A percentile compares a stretch with the other conserved stretches of the same genome.
These are phyloP conservation scores for Phytophthora vignae DNA, from an alignment of 352 stramenopile species.

Conservation along the genomic window DNA sequence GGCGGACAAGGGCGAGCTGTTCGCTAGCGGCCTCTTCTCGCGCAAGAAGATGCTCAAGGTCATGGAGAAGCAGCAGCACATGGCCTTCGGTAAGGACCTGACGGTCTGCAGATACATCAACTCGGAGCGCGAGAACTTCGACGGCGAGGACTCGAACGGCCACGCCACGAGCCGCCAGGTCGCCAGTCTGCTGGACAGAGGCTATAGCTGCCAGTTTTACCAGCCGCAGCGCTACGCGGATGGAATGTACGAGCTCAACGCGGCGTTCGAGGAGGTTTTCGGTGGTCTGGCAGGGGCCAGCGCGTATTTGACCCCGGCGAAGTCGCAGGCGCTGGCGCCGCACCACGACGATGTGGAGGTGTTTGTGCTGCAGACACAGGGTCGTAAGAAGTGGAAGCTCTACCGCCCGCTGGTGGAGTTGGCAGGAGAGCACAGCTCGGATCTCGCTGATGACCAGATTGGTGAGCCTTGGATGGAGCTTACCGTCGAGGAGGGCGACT, in stretches of 20 bases:
- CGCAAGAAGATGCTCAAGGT: slow-evolving; percentile 74
- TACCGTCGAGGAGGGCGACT: slow-evolving; percentile 82
- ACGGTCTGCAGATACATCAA: slow-evolving; percentile 83
- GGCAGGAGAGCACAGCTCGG: slow-evolving; percentile 80
- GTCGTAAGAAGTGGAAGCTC: slow-evolving; percentile 90
- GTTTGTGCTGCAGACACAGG: slow-evolving; percentile 88
- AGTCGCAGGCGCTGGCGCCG: slow-evolving; percentile 82
- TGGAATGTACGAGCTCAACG: slow-evolving; percentile 75
- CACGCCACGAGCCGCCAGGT: slow-evolving; percentile 66
- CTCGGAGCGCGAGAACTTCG: slow-evolving; percentile 72
- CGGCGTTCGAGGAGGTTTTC: slow-evolving; percentile 83
- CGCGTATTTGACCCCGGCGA: slow-evolving; percentile 82
- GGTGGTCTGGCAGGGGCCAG: slow-evolving; percentile 80
- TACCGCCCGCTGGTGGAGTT: slow-evolving; percentile 80
- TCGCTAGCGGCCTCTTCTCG: slow-evolving; percentile 67
- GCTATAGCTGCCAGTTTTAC: slow-evolving; percentile 91
- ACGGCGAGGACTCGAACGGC: slow-evolving; percentile 58
- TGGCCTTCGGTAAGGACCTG: slow-evolving; percentile 73
- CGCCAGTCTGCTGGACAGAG: slow-evolving; percentile 61
- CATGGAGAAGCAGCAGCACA: slow-evolving; percentile 54
- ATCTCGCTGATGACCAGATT: slow-evolving; percentile 71
- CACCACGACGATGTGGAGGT: slow-evolving; percentile 90
- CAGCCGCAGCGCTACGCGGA: slow-evolving; percentile 88
- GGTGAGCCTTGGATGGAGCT: slow-evolving; percentile 85
- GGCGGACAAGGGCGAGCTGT: slow-evolving; percentile 63